Evolutionary conservation across 2,329 filamentous ascomycete genomes (phyloP), one percentile per base, ranked within the genome.

Genomic region (Tolypocladium tundrense): DNA sequence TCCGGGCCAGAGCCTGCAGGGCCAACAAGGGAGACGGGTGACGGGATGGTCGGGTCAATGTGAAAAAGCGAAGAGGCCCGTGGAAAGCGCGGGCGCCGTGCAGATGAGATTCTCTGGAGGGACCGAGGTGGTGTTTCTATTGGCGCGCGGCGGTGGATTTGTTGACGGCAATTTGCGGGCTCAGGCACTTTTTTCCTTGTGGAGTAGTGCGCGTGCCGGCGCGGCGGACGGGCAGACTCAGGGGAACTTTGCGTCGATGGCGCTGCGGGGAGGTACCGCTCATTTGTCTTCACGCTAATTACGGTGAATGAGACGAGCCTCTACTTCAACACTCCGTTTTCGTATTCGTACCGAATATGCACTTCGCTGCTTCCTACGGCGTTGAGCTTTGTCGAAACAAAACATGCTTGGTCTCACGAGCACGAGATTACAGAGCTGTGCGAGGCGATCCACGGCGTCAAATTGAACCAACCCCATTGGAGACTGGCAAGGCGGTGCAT

Each of bases 111-210:
- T 35, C 31, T 37, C 48, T 21, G 13, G 24, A 13, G 14, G 24
- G 53, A 9, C 35, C n/a, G 8, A 16, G 21, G n/a, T 55, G 56
- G 58, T 62, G 59, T 58, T 56, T 58, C 60, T 13, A 60, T 62
- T 62, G 60, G 60, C 54, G 57, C 55, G 58, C 55, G 54, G 13
- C 41, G 43, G 56, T 21, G 56, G 58, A 53, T 31, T 57, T 48
- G 50, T 55, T 54, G 54, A 59, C 58, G 11, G 50, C 37, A 41
- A 54, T 54, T 43, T 42, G 39, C 24, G 21, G 37, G 52, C 37
- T 27, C 53, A 48, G 56, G 56, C 53, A 51, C 48, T 31, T 41
- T 50, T 50, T 19, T 11, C 24, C 48, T 35, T 16, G 48, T 31
- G 27, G 27, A 35, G 8, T 2, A 31, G 27, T 6, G 27, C 27